A percentile compares a stretch with the other conserved stretches of the same genome.
These are phyloP conservation scores for Tephrocybe sp. DNA, from an alignment of 768 basidiomycete genomes.

Conservation along the genomic window DNA sequence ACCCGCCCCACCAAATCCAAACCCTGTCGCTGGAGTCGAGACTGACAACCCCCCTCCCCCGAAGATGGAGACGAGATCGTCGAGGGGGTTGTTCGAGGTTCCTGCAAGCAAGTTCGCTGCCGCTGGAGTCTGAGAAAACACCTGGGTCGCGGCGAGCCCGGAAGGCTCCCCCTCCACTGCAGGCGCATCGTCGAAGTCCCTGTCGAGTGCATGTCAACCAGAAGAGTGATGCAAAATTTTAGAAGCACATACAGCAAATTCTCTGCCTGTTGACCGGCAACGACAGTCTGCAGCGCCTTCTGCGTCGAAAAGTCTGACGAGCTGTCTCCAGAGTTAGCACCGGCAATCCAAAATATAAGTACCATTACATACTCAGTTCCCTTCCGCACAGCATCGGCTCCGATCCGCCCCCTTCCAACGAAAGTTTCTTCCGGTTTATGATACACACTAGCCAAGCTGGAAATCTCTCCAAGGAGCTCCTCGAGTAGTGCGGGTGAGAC, in stretches of 20 bases:
- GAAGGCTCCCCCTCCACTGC: conserved; percentile 64
- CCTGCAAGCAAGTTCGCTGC: conserved; percentile 75
- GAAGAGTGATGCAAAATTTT: neutral
- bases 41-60: conserved; percentile 44
- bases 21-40: conserved; percentile 19
- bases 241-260: conserved; percentile 66
- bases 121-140: conserved; percentile 69
- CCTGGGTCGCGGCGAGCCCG: conserved; percentile 76
- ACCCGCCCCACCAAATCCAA: conserved; percentile 23
- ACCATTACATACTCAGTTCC: conserved; percentile 52
- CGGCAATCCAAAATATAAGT: neutral
- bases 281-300: conserved; percentile 90
- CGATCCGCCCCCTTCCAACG: conserved; percentile 86
- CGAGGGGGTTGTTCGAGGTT: conserved; percentile 85
- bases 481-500: conserved; percentile 87
- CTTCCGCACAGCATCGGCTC: conserved; percentile 75
- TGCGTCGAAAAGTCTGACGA: conserved; percentile 48
- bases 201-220: conserved; percentile 18
- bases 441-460: conserved; percentile 90
- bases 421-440: conserved; percentile 98
- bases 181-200: conserved; percentile 83
- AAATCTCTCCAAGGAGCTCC: conserved; percentile 89
- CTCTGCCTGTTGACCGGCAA: conserved; percentile 89
- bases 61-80: conserved; percentile 93
- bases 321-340: conserved; percentile 4